Percentiles rank a stretch among this genome's conserved stretches.
Conservation (phyloP, 768 basidiomycete genomes). For the Hericium rajendrae region DNA sequence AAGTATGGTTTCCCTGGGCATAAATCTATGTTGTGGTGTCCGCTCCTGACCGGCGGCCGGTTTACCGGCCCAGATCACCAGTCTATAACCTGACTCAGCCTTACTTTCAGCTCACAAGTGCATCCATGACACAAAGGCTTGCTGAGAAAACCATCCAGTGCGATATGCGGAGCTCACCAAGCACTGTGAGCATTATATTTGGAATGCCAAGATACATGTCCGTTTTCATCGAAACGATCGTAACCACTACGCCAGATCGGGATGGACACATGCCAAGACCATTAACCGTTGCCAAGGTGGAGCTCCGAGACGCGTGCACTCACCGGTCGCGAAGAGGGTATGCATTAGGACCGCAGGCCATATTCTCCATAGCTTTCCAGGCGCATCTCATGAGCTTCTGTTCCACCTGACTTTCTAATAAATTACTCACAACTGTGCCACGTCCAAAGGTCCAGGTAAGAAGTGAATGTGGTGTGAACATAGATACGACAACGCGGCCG, state of each 20-base stretch:
- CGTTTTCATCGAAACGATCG: constrained; percentile 31
- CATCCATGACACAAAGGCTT: too few relatives aligned
- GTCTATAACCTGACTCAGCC: too few relatives aligned
- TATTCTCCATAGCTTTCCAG: constrained; percentile 41
- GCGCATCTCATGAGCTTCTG: not conserved
- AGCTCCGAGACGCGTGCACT: not conserved
- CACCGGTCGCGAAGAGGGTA: constrained; percentile 46
- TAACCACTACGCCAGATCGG: constrained; percentile 26
- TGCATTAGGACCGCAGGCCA: constrained; percentile 62
- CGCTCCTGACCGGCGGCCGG: too few relatives aligned
- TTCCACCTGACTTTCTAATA: too few relatives aligned
- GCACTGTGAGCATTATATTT: constrained; percentile 49
- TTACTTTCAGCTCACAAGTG: too few relatives aligned
- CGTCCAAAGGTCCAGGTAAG: constrained; percentile 30
- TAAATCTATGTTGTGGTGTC: too few relatives aligned
- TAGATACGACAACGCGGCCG: not conserved
- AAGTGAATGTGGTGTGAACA: constrained; percentile 6
- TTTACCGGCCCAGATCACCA: too few relatives aligned
- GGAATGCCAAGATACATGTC: constrained; percentile 37
- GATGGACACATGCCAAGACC: not conserved
- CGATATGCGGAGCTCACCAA: constrained; percentile 30
- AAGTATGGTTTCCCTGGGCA: too few relatives aligned
- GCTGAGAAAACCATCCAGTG: too few relatives aligned
- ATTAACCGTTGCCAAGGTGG: not conserved
- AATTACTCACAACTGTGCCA: constrained; percentile 28